Conservation (phyloP, 352 stramenopile species). For the Phytophthora uliginosa region DNA sequence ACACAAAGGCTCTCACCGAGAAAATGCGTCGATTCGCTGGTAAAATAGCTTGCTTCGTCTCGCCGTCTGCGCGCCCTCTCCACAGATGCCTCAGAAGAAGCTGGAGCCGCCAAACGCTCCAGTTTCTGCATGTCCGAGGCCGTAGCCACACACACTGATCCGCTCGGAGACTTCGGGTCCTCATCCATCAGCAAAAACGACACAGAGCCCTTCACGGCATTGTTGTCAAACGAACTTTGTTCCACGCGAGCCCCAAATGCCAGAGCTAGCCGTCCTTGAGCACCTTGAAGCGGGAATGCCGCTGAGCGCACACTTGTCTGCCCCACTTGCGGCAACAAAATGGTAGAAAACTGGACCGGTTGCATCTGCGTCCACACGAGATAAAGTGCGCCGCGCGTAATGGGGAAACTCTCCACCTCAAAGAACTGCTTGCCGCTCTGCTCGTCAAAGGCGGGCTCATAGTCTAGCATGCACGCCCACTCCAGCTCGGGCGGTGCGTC, state of each 20-base stretch:
- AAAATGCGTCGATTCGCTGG: slow-evolving; percentile 52
- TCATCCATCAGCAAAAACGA: slow-evolving; percentile 74
- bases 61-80: slow-evolving; percentile 51
- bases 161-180: slow-evolving; percentile 38
- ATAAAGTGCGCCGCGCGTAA: slow-evolving; percentile 74
- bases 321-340: slow-evolving; percentile 61
- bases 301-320: slow-evolving; percentile 66
- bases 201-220: slow-evolving; percentile 73
- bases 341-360: slow-evolving; percentile 72
- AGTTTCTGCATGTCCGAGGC: slow-evolving; percentile 77
- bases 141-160: slow-evolving; percentile 71
- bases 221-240: slow-evolving; percentile 54
- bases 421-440: slow-evolving; percentile 50
- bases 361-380: slow-evolving; percentile 72
- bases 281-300: slow-evolving; percentile 75
- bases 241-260: slow-evolving; percentile 71
- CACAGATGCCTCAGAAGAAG: slow-evolving; percentile 33
- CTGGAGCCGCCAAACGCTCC: slow-evolving; percentile 37
- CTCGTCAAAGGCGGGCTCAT: slow-evolving; percentile 69
- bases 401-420: slow-evolving; percentile 65
- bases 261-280: slow-evolving; percentile 53
- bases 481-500: slow-evolving; percentile 49
- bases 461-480: slow-evolving; percentile 77
- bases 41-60: slow-evolving; percentile 52
- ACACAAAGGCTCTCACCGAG: slow-evolving; percentile 49